These are phyloP conservation scores for Syncephalastrum sp. DNA, from an alignment of 371 early-diverging fungal species.

Conservation along the genomic window DNA sequence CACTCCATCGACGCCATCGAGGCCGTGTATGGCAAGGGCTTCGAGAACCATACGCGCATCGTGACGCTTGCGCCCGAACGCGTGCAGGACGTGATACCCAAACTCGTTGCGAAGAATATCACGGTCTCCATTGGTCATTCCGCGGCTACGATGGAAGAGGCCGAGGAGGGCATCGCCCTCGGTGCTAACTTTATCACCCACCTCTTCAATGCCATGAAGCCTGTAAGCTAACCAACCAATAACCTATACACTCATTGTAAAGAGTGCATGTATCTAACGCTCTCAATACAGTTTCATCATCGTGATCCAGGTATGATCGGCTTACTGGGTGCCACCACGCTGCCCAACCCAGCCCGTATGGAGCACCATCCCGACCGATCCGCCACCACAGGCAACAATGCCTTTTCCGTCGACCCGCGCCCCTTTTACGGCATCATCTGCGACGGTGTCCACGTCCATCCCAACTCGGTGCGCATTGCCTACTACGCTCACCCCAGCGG, in stretches of 20 bases:
- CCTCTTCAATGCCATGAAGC: constrained; percentile 77
- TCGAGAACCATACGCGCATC: constrained; percentile 44
- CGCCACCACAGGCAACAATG: constrained; percentile 30
- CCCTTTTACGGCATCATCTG: constrained; percentile 84
- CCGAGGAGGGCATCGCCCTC: constrained; percentile 61
- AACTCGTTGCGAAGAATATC: constrained; percentile 60
- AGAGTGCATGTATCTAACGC: background rate
- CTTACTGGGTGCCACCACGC: constrained; percentile 59
- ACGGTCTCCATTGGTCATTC: constrained; percentile 73
- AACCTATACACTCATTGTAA: background rate
- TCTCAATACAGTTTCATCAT: constrained; percentile 64
- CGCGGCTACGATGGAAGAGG: constrained; percentile 60
- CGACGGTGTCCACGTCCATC: constrained; percentile 82
- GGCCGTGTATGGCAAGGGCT: constrained; percentile 66
- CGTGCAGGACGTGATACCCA: constrained; percentile 62
- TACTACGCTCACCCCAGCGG: constrained; percentile 78
- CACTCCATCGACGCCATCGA: constrained; percentile 70
- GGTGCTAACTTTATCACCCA: constrained; percentile 73
- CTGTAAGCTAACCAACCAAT: constrained; percentile 19
- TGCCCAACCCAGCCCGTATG: constrained; percentile 27
- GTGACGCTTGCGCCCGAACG: constrained; percentile 80
- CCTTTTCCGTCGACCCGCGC: constrained; percentile 42
- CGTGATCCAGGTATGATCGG: constrained; percentile 83
- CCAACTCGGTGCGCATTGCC: constrained; percentile 79
- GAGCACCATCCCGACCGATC: constrained; percentile 35